A percentile compares a stretch with the other conserved stretches of the same genome.
Conservation (phyloP, 2,329 filamentous ascomycete genomes). For the Alternaria infectoria region DNA sequence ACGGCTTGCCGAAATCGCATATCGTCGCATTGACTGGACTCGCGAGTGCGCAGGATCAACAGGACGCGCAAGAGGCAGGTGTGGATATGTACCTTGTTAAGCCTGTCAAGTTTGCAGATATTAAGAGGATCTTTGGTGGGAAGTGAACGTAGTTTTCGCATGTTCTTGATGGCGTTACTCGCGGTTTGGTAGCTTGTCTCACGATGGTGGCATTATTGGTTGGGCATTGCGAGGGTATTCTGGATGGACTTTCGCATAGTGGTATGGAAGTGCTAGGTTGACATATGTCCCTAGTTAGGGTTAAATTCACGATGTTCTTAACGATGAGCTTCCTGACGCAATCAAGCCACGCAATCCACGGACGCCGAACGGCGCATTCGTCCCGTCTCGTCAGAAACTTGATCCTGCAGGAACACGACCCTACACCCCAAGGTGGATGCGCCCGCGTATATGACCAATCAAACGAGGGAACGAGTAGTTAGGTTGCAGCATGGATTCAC, state of each 20-base stretch:
- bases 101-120: conserved; percentile 46
- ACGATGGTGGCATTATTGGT: background rate
- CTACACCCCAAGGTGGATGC: background rate
- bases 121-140: conserved; percentile 34
- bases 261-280: background rate
- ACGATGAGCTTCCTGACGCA: background rate
- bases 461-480: background rate
- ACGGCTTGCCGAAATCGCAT: conserved; percentile 21
- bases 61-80: conserved; percentile 41
- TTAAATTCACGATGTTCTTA: background rate
- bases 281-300: background rate
- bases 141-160: background rate
- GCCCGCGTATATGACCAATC: background rate
- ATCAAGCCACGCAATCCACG: background rate
- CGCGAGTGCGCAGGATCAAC: conserved; percentile 44
- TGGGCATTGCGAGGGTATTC: conserved; percentile 5
- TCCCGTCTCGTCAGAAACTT: background rate
- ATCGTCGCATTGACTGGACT: conserved; percentile 49
- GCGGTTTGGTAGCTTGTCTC: background rate
- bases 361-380: background rate
- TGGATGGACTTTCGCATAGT: background rate
- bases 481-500: background rate
- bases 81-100: conserved; percentile 49
- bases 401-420: background rate
- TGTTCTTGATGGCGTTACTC: background rate